Evolutionary conservation across 805 yeast species (phyloP).

Genomic region (Maudiozyma barnettii): DNA sequence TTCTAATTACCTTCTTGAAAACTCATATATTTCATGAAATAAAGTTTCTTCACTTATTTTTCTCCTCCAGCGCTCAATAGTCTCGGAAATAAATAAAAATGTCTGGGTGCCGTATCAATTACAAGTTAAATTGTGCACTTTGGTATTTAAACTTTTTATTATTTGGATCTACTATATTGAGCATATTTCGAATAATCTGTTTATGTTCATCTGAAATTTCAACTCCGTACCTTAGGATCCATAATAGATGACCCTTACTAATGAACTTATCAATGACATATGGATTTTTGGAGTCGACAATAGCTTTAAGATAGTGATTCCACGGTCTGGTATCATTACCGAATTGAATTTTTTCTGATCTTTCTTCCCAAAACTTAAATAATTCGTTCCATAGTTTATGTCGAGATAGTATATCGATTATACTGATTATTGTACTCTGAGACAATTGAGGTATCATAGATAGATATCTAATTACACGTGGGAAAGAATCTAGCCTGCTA

Average conservation of each 20-base stretch:
- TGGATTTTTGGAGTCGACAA: constrained; percentile 12
- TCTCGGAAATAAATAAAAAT: not conserved
- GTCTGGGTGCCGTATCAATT: not conserved
- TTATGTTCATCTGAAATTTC: constrained; percentile 12
- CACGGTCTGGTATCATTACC: constrained; percentile 22
- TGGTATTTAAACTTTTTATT: not conserved
- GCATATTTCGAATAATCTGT: constrained; percentile 10
- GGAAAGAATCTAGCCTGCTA: constrained; percentile 10
- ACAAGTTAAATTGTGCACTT: not conserved
- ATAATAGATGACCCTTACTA: constrained; percentile 18
- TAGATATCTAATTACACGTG: not conserved
- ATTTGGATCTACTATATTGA: constrained; percentile 5
- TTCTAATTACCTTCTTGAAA: too few species aligned
- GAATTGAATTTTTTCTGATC: constrained; percentile 5
- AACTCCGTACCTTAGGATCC: constrained; percentile 19
- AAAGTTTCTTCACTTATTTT: too few species aligned
- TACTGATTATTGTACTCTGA: constrained; percentile 7
- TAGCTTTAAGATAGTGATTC: constrained; percentile 13
- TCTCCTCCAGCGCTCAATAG: too few species aligned
- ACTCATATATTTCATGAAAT: too few species aligned
- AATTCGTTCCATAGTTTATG: constrained; percentile 16
- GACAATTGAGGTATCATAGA: constrained; percentile 2
- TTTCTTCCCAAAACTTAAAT: constrained; percentile 20
- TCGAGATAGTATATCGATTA: constrained; percentile 14
- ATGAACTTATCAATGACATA: constrained; percentile 11